Evolutionary conservation across 1,139 yeast species (phyloP), one percentile per base, ranked within the genome.

Genomic region (Meyerozyma elateridarum): DNA sequence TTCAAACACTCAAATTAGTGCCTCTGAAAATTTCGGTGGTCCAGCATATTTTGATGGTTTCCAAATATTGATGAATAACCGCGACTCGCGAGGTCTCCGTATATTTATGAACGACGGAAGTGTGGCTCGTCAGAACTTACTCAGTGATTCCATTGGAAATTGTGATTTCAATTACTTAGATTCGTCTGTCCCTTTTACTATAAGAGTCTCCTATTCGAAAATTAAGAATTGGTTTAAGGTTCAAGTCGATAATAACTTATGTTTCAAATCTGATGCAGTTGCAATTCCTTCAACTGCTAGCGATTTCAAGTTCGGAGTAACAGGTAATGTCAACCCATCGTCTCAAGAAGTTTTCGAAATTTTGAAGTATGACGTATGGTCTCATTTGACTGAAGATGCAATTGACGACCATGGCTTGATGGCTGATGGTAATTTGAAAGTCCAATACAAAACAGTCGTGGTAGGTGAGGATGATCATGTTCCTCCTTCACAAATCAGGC

Each of bases 211-310:
- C 2, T 81, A 79, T 45, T 69, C 76, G 20, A 53, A 56, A n/a
- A 24, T 39, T 1, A 40, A 42, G 18, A 60, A 62, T 20, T 54
- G 69, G 46, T 65, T 83, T 39, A 79, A 79, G 43, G 68, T 82
- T 12, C 87, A 83, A 43, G 56, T 80, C 28, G 87, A 83, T 51
- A 83, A 83, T 49, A 76, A 73, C 44, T 62, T 83, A 35, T 78
- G 88, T 49, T 76, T 82, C 56, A 78, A 77, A 49, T 79, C 88
- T 0, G 70, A 73, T 38, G 54, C 70, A 34, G 59, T 82, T 25
- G 46, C 52, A 16, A 48, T 77, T 15, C 70, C 70, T 14, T 30
- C 36, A 3, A 33, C 42, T 20, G 17, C 38, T 1, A 49, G 54
- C 5, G 55, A 65, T 25, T 64, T 63, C 37, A 61, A 55, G 34